These are phyloP conservation scores for Rhododendron simsii DNA, from an alignment of 148 eudicot species.

Conservation along the genomic window DNA sequence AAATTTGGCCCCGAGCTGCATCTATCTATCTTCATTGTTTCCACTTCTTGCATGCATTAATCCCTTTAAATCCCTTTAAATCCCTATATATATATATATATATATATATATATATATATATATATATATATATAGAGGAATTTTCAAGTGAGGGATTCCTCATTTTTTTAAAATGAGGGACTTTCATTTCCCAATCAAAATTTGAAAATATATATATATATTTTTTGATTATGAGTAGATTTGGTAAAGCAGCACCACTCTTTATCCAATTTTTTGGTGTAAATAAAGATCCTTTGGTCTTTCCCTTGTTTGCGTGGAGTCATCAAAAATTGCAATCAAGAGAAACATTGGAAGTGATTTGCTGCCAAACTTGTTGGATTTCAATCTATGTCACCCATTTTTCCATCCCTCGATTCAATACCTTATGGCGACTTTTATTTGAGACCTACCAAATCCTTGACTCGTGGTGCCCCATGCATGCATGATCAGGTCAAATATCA, in stretches of 20 bases:
- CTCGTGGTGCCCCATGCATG: neutral
- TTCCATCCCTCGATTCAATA: neutral
- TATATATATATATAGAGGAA: too few relatives aligned
- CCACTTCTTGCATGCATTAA: neutral
- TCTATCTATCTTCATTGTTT: neutral
- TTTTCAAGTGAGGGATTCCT: too few relatives aligned
- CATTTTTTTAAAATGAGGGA: too few relatives aligned
- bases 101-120: too few relatives aligned
- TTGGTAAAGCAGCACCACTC: conserved; percentile 1
- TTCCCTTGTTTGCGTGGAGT: neutral
- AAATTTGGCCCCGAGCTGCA: neutral
- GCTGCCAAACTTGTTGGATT: neutral
- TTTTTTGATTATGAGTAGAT: neutral
- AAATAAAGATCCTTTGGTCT: neutral
- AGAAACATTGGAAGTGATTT: neutral
- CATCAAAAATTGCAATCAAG: neutral
- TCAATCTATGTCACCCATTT: neutral
- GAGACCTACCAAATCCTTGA: neutral
- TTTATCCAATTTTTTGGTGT: neutral
- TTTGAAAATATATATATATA: too few relatives aligned
- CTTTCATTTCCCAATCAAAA: too few relatives aligned
- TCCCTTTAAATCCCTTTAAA: neutral
- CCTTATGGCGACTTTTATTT: neutral
- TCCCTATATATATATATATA: neutral
- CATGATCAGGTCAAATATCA: neutral